Percentiles rank a stretch among this genome's conserved stretches.
Conservation (phyloP, 2,329 filamentous ascomycete species). For the Didymella glomerata region DNA sequence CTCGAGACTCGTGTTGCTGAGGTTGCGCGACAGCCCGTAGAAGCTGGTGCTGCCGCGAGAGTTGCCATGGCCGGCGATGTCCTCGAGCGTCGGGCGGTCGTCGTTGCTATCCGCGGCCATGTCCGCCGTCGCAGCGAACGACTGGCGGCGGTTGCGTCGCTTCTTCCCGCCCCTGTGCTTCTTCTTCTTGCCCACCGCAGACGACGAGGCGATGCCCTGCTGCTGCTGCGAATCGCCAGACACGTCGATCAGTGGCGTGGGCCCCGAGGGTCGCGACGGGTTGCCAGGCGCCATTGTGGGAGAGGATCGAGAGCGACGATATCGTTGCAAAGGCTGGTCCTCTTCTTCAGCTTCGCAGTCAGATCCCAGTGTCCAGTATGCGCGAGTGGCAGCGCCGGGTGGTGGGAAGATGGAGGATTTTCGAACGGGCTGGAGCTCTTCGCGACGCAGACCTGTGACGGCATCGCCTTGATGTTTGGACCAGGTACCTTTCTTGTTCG, state of each 20-base stretch:
- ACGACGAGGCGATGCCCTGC: constrained; percentile 20
- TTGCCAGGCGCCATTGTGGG: constrained; percentile 22
- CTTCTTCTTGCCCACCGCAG: constrained; percentile 66
- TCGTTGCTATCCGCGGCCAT: constrained; percentile 64
- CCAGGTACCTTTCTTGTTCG: constrained; percentile 7
- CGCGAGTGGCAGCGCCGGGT: constrained; percentile 2
- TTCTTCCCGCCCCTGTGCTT: constrained; percentile 81
- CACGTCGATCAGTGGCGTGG: constrained; percentile 16
- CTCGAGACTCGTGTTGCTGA: constrained; percentile 87
- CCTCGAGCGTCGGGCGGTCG: constrained; percentile 56
- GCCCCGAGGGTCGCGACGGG: constrained; percentile 15
- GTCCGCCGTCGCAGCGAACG: constrained; percentile 68
- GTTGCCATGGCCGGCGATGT: constrained; percentile 25
- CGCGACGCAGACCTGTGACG: constrained; percentile 9
- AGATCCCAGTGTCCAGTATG: background rate
- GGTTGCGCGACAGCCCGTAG: constrained; percentile 65
- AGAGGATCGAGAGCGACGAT: no score
- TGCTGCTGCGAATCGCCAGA: constrained; percentile 12
- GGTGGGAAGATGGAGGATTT: constrained; percentile 3
- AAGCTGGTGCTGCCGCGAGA: constrained; percentile 58
- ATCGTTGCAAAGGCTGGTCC: background rate
- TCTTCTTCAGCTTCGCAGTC: background rate
- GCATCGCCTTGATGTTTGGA: constrained; percentile 1
- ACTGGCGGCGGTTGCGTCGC: constrained; percentile 77
- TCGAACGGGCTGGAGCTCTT: constrained; percentile 19